Conservation (phyloP, 208 protist species). For the Crithidia thermophila region DNA sequence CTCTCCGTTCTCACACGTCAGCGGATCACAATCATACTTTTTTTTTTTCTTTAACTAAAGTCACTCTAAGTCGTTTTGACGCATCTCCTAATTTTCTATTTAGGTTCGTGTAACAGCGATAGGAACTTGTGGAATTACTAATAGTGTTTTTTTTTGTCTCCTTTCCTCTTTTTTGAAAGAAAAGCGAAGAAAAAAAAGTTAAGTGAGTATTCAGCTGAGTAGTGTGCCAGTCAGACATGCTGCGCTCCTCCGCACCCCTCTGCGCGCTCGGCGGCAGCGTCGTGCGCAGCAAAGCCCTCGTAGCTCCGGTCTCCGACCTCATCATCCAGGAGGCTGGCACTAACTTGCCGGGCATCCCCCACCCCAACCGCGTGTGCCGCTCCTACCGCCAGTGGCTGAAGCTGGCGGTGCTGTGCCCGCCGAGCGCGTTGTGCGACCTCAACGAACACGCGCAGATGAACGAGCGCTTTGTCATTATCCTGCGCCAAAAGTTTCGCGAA, state of each 20-base stretch:
- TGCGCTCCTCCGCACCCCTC: conserved; percentile 14
- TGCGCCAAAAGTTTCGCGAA: conserved; percentile 89
- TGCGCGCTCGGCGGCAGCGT: conserved; percentile 32
- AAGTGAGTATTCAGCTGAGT: no score
- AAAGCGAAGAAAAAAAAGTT: conserved; percentile 17
- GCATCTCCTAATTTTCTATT: no score
- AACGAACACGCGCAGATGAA: conserved; percentile 92
- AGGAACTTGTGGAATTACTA: no score
- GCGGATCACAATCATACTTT: no score
- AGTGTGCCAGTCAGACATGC: conserved; percentile 13
- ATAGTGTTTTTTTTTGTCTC: background rate
- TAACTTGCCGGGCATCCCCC: conserved; percentile 77
- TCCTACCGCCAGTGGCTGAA: conserved; percentile 89
- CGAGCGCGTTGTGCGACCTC: conserved; percentile 74
- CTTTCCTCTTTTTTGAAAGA: background rate
- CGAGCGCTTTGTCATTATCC: conserved; percentile 86
- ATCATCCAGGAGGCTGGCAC: conserved; percentile 76
- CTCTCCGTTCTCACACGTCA: no score
- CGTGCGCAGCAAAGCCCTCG: conserved; percentile 68
- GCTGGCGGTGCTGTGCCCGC: conserved; percentile 81
- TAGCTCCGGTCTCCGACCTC: conserved; percentile 37
- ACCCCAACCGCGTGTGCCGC: conserved; percentile 74
- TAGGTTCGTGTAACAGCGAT: no score
- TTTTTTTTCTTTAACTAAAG: no score
- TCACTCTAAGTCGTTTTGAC: no score